phyloP scores from a whole-genome alignment of 352 stramenopile genomes.

The Phytophthora chlamydospora region DNA sequence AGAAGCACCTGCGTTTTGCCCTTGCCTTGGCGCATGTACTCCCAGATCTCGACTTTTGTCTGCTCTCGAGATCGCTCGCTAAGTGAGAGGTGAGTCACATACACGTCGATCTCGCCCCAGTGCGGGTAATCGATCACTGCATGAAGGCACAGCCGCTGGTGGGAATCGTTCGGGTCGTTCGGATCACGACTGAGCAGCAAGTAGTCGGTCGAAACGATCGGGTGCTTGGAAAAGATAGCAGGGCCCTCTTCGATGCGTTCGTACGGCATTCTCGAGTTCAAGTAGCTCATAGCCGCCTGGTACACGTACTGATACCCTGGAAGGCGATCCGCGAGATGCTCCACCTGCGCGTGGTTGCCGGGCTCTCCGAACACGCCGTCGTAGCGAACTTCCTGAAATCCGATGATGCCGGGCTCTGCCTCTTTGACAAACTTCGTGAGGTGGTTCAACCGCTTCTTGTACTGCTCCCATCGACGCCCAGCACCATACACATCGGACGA shows the following conservation, averaged over 20 bases:
- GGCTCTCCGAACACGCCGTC: slow-evolving; percentile 73
- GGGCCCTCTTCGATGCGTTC: slow-evolving; percentile 87
- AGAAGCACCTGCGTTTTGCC: slow-evolving; percentile 79
- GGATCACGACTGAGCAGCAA: slow-evolving; percentile 78
- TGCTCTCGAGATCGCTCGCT: slow-evolving; percentile 75
- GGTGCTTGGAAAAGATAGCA: slow-evolving; percentile 80
- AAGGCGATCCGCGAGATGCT: slow-evolving; percentile 71
- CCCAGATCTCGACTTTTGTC: slow-evolving; percentile 82
- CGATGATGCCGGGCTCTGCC: slow-evolving; percentile 70
- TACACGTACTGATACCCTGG: slow-evolving; percentile 86
- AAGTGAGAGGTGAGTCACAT: slow-evolving; percentile 88
- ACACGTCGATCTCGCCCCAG: slow-evolving; percentile 81
- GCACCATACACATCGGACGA: slow-evolving; percentile 68
- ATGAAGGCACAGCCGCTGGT: slow-evolving; percentile 87
- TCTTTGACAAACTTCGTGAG: slow-evolving; percentile 62
- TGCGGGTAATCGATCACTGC: slow-evolving; percentile 68
- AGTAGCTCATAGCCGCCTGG: slow-evolving; percentile 86
- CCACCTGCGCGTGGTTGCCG: slow-evolving; percentile 75
- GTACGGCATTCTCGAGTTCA: slow-evolving; percentile 60
- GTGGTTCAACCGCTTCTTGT: slow-evolving; percentile 78
- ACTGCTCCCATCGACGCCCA: slow-evolving; percentile 67
- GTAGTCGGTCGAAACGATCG: slow-evolving; percentile 84
- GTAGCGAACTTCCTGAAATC: slow-evolving; percentile 89
- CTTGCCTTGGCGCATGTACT: slow-evolving; percentile 73
- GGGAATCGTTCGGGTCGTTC: slow-evolving; percentile 84